These are phyloP conservation scores for Pestalotiopsis sp. DNA, from an alignment of 2,329 filamentous ascomycete genomes.

Conservation along the genomic window DNA sequence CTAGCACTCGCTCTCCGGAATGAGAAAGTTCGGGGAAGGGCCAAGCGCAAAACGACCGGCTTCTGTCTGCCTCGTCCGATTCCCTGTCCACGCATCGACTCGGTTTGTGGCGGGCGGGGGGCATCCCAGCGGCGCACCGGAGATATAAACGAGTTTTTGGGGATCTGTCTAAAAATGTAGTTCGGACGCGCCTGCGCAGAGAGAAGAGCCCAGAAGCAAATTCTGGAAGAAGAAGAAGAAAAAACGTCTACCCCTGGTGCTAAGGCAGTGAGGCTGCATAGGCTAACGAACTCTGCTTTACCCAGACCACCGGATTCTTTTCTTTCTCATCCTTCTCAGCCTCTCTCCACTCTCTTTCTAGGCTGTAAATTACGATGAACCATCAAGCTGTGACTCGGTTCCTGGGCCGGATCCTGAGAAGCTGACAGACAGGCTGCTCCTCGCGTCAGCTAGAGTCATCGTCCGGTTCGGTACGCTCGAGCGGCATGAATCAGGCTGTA, in stretches of 20 bases:
- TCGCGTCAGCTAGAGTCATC: neutral
- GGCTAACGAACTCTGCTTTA: constrained; percentile 1
- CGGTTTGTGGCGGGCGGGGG: neutral
- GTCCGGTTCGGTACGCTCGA: neutral
- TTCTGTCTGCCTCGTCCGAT: neutral
- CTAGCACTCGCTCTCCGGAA: neutral
- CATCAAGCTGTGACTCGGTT: neutral
- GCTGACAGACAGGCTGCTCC: neutral
- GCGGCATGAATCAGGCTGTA: neutral
- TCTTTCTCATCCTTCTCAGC: neutral
- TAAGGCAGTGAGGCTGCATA: constrained; percentile 1
- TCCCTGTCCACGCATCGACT: neutral
- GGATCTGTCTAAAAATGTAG: neutral
- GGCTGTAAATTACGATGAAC: neutral
- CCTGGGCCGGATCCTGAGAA: neutral
- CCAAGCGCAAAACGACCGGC: neutral
- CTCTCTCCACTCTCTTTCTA: neutral
- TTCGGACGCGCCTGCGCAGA: neutral
- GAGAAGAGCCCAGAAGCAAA: neutral
- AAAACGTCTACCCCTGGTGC: neutral
- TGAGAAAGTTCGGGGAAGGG: neutral
- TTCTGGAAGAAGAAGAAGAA: neutral
- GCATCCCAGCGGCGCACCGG: neutral
- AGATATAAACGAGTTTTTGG: neutral
- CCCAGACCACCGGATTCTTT: neutral